These are phyloP conservation scores for Aspergillus bertholletiae DNA, from an alignment of 495 filamentous ascomycete genomes.

Conservation along the genomic window DNA sequence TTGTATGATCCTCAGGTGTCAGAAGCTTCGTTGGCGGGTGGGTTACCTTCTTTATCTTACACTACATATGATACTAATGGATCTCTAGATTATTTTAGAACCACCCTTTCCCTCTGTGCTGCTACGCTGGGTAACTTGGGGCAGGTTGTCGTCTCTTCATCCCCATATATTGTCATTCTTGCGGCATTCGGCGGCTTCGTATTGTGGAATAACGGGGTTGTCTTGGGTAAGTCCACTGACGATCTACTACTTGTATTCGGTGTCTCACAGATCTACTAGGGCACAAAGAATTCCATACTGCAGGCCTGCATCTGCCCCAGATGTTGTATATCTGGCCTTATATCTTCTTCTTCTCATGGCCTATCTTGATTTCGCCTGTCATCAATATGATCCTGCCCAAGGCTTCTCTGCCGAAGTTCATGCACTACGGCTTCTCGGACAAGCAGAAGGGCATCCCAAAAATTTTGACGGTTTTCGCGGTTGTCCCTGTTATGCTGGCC, in stretches of 20 bases:
- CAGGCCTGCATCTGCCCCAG: constrained; percentile 83
- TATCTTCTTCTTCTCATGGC: constrained; percentile 82
- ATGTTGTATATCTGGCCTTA: constrained; percentile 95
- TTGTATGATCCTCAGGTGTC: constrained; percentile 63
- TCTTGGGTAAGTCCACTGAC: constrained; percentile 59
- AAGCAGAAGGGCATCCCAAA: constrained; percentile 37
- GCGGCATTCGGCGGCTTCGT: constrained; percentile 71
- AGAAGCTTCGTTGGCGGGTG: constrained; percentile 55
- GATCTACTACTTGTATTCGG: not conserved
- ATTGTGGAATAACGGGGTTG: constrained; percentile 83
- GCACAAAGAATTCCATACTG: constrained; percentile 90
- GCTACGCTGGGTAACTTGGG: constrained; percentile 49
- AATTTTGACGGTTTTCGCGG: constrained; percentile 27
- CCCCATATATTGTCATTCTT: constrained; percentile 68
- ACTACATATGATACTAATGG: constrained; percentile 18
- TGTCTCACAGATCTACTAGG: constrained; percentile 42
- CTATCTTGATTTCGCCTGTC: constrained; percentile 59
- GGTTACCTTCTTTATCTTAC: constrained; percentile 3
- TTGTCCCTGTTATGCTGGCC: constrained; percentile 46
- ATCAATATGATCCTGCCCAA: constrained; percentile 38
- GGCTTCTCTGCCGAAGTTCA: constrained; percentile 30
- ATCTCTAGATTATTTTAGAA: constrained; percentile 54
- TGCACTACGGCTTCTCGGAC: constrained; percentile 33
- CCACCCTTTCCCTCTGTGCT: constrained; percentile 56
- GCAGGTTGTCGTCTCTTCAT: constrained; percentile 46